Evolutionary conservation across 2,329 filamentous ascomycete genomes (phyloP).

Genomic region (Rhynchosporium agropyri): DNA sequence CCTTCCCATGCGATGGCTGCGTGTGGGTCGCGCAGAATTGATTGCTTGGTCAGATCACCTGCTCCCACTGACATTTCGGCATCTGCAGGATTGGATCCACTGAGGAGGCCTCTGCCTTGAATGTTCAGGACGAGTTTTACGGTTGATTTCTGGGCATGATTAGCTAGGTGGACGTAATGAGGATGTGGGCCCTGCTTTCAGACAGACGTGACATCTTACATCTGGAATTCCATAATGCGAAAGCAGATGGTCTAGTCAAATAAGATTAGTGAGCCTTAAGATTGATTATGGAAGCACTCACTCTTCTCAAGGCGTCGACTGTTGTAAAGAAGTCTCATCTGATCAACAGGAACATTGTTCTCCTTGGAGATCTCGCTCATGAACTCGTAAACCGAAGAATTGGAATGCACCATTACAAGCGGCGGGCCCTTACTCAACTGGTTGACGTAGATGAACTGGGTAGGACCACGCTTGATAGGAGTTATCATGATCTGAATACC

Average conservation of each 20-base stretch:
- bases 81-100: no score
- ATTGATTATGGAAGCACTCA: neutral
- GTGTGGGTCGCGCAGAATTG: no score
- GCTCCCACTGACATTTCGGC: no score
- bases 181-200: no score
- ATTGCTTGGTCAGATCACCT: no score
- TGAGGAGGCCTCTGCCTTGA: no score
- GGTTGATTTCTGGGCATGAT: no score
- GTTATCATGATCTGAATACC: conserved; percentile 9
- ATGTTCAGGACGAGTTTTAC: no score
- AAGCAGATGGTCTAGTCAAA: neutral
- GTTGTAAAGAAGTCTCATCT: conserved; percentile 1
- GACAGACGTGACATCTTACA: neutral
- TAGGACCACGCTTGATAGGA: conserved; percentile 5
- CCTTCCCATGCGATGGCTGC: no score
- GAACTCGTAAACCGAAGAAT: no score
- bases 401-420: no score
- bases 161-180: no score
- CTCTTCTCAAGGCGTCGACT: neutral
- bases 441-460: neutral
- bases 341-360: neutral
- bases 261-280: neutral
- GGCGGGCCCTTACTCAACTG: neutral
- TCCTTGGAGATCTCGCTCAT: neutral
- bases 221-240: conserved; percentile 2